Base-by-base conservation (phyloP, 345 rosid species). In the Erysimum cheiranthoides region DNA sequence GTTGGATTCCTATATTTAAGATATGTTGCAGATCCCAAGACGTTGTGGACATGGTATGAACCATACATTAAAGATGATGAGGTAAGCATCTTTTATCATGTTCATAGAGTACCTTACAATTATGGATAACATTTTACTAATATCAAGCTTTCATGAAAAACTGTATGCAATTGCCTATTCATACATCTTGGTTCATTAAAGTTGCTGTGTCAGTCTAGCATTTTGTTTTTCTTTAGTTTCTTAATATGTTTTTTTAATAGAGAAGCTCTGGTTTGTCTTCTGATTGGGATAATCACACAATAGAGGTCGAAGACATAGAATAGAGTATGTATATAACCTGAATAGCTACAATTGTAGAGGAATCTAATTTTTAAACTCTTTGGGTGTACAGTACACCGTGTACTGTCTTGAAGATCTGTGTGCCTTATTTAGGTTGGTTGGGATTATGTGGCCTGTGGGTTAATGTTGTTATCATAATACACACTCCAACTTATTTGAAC, bases 1-100 rank as follows among this genome's bases (percentile, higher is more conserved):
- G 65, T 95, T 82, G 99, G 99, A 78, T 95, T 95, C 76, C 89
- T 95, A 36, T 95, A 95, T 76, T 79, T 95, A 73, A 95, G 99
- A 81, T 95, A 92, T 80, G 93, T 93, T 70, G 99, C 79, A 58
- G 99, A 95, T 81, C 82, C 99, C 43, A 95, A 92, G 86, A 92
- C 97, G 27, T 58, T 95, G 45, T 95, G 99, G 98, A 83, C 81
- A 78, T 95, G 98, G 97, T 95, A 77, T 81, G 99, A 95, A 63
- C 94, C 93, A 34, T 95, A 90, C 76, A 75, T 92, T 46, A 86
- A 85, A 80, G 99, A 92, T 78, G 98, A 90, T 8, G 99, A 92
- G 98, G 99, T 95, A 85, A 70, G 50, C 13, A 39, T 14, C 5
- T 47, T 54, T 32, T 43, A 11, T 34, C 39, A 27, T 74, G 21